Conservation (phyloP, 768 basidiomycete species). For the Collybia mongolica region DNA sequence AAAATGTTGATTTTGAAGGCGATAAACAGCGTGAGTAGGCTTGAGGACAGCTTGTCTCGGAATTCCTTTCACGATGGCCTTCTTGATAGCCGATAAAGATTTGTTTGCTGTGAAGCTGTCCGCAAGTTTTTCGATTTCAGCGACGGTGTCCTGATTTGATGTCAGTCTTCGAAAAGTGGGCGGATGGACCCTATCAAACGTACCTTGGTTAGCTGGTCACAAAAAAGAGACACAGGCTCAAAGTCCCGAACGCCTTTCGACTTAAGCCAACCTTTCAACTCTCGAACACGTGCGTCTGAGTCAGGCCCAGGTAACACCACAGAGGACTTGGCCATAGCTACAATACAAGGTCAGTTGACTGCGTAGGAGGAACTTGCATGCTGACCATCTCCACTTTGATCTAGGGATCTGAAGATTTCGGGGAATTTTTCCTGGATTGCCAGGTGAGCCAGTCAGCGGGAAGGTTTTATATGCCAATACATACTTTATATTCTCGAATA, state of each 20-base stretch:
- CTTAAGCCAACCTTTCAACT: constrained; percentile 85
- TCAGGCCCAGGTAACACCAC: constrained; percentile 55
- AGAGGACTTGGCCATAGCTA: constrained; percentile 73
- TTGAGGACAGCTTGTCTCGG: constrained; percentile 93
- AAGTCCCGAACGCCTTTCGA: constrained; percentile 84
- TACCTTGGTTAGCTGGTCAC: constrained; percentile 90
- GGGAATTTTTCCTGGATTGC: constrained; percentile 68
- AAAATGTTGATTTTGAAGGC: constrained; percentile 88
- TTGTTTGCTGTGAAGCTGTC: constrained; percentile 65
- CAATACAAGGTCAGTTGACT: constrained; percentile 6
- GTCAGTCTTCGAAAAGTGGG: background rate
- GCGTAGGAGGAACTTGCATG: background rate
- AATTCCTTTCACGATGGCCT: constrained; percentile 90
- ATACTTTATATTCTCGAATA: constrained; percentile 80
- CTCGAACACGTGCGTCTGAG: constrained; percentile 69
- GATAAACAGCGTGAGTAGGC: constrained; percentile 85
- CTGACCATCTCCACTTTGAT: constrained; percentile 71
- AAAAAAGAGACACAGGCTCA: constrained; percentile 89
- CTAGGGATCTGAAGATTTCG: constrained; percentile 74
- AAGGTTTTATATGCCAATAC: background rate
- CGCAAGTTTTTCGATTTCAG: constrained; percentile 74
- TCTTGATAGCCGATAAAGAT: constrained; percentile 69
- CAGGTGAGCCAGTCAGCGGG: background rate
- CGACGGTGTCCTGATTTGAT: constrained; percentile 63
- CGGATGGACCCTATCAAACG: constrained; percentile 2